phyloP scores from a whole-genome alignment of 2,329 filamentous ascomycete species.

The Curvularia spicifera region DNA sequence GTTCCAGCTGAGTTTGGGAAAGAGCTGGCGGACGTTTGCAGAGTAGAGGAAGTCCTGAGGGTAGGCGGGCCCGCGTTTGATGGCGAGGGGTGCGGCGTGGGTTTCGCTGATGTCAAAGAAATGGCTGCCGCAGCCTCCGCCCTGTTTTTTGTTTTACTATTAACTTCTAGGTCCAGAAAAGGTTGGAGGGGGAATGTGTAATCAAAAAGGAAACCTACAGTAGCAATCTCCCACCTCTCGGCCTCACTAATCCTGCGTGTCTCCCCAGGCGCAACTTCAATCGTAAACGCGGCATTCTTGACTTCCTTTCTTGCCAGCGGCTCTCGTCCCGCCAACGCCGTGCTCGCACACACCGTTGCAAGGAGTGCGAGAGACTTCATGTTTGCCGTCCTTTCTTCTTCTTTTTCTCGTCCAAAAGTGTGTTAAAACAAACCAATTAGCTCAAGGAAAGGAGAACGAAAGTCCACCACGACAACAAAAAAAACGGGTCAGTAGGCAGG shows the following conservation, averaged over 20 bases:
- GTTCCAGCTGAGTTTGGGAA: not conserved
- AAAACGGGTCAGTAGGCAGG: too few relatives aligned
- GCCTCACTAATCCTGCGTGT: conserved; percentile 24
- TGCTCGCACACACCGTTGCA: not conserved
- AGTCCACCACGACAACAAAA: too few relatives aligned
- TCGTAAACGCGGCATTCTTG: conserved; percentile 5
- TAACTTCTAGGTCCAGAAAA: too few relatives aligned
- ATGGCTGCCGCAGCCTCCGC: not conserved
- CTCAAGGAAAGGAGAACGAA: too few relatives aligned
- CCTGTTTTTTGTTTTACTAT: not conserved
- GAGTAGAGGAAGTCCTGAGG: not conserved
- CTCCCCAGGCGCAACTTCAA: conserved; percentile 25
- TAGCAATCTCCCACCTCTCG: conserved; percentile 24
- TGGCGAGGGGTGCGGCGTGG: not conserved
- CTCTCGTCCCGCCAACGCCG: not conserved
- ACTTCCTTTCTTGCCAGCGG: not conserved
- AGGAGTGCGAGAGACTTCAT: not conserved
- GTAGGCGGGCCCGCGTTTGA: not conserved
- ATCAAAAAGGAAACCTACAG: conserved; percentile 5
- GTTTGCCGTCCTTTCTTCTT: not conserved
- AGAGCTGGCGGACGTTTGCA: not conserved
- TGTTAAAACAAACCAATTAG: too few relatives aligned
- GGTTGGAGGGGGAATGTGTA: too few relatives aligned
- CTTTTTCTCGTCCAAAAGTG: too few relatives aligned
- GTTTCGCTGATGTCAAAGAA: not conserved